Evolutionary conservation across 345 rosid species (phyloP).

Genomic region (Ricinus communis): DNA sequence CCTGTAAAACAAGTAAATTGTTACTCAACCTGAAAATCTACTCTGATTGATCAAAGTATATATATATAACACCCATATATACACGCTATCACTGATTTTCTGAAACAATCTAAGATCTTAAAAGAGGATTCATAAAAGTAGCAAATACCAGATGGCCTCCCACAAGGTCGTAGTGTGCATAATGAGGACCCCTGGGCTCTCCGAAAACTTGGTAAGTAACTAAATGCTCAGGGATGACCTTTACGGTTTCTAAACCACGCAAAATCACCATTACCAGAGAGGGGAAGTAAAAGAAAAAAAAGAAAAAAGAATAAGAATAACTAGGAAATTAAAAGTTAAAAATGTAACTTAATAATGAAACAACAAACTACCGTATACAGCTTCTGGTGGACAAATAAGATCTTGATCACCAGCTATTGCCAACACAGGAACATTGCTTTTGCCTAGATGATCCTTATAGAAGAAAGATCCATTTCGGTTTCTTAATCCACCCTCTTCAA

Average conservation of each 20-base stretch:
- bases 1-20: slow-evolving; percentile 41
- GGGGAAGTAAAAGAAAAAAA: too few species aligned
- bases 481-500: slow-evolving; percentile 57
- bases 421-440: slow-evolving; percentile 68
- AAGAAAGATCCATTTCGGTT: slow-evolving; percentile 57
- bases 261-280: slow-evolving; percentile 2
- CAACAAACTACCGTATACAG: slow-evolving; percentile 61
- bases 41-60: too few species aligned
- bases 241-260: slow-evolving; percentile 65
- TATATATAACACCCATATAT: too few species aligned
- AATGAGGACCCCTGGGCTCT: slow-evolving; percentile 76
- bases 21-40: neutral
- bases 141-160: slow-evolving; percentile 61
- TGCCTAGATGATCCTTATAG: slow-evolving; percentile 67
- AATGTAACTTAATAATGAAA: neutral
- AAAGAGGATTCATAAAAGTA: neutral
- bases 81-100: neutral
- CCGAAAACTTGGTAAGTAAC: slow-evolving; percentile 66
- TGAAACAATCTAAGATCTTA: neutral
- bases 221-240: slow-evolving; percentile 58
- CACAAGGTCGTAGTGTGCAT: slow-evolving; percentile 79
- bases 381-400: slow-evolving; percentile 76
- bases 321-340: neutral
- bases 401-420: slow-evolving; percentile 87
- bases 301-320: neutral